Conservation (phyloP, 108 stramenopile genomes). For the Cylindrotheca closterium region DNA sequence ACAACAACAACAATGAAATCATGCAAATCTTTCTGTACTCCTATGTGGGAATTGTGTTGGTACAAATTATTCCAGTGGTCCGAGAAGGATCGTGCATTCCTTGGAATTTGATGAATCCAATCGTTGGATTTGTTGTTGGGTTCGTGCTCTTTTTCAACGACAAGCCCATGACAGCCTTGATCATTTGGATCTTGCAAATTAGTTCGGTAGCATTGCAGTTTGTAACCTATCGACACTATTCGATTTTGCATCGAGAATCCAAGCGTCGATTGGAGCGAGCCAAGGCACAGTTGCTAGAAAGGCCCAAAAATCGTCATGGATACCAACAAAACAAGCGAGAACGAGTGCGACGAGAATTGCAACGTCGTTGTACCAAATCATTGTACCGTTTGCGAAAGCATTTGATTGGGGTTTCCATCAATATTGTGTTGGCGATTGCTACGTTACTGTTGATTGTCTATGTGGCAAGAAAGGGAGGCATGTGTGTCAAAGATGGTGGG, state of each 20-base stretch:
- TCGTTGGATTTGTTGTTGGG: slow-evolving; percentile 37
- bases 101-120: slow-evolving; percentile 36
- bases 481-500: slow-evolving; percentile 22
- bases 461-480: slow-evolving; percentile 30
- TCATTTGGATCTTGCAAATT: slow-evolving; percentile 38
- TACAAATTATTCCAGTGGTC: slow-evolving; percentile 37
- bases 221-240: slow-evolving; percentile 21
- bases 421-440: slow-evolving; percentile 19
- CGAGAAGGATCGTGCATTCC: slow-evolving; percentile 25
- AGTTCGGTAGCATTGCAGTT: slow-evolving; percentile 28
- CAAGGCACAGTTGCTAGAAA: background rate
- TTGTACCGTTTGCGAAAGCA: slow-evolving; percentile 12
- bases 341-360: slow-evolving; percentile 30
- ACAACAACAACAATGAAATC: too few species aligned
- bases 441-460: slow-evolving; percentile 31
- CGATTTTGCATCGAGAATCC: slow-evolving; percentile 10
- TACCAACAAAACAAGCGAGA: background rate
- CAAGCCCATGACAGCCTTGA: slow-evolving; percentile 15
- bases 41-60: slow-evolving; percentile 26
- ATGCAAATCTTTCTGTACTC: slow-evolving; percentile 25
- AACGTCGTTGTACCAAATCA: slow-evolving; percentile 10
- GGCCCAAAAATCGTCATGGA: background rate
- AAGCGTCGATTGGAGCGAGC: slow-evolving; percentile 14
- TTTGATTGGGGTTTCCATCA: slow-evolving; percentile 19
- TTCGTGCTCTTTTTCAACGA: slow-evolving; percentile 46